phyloP scores from a whole-genome alignment of 768 basidiomycete species.

The Russula dissimulans region DNA sequence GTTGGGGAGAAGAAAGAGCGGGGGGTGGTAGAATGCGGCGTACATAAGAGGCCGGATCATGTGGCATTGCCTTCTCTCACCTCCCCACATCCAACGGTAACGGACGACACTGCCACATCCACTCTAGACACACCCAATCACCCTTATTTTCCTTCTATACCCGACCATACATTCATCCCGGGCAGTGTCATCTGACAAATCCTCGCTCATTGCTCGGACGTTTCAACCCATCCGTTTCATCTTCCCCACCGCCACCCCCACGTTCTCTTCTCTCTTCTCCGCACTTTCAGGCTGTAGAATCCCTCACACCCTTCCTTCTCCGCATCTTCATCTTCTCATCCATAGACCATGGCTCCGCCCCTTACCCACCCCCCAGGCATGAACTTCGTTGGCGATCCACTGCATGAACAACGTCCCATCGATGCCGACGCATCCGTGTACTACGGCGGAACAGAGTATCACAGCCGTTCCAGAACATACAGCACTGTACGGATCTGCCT shows the following conservation, averaged over 20 bases:
- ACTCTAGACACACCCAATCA: no score
- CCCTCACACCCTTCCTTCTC: not conserved
- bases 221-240: not conserved
- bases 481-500: slow-evolving; percentile 54
- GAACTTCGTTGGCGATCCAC: slow-evolving; percentile 55
- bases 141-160: not conserved
- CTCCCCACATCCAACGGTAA: no score
- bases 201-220: slow-evolving; percentile 1
- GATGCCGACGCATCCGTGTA: slow-evolving; percentile 70
- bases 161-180: not conserved
- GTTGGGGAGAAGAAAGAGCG: no score
- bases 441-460: slow-evolving; percentile 73
- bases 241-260: not conserved
- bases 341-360: slow-evolving; percentile 48
- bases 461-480: slow-evolving; percentile 79
- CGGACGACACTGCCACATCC: no score
- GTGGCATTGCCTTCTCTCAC: no score
- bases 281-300: not conserved
- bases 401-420: slow-evolving; percentile 31
- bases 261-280: not conserved
- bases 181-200: slow-evolving; percentile 1
- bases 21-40: no score
- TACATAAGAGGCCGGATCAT: no score
- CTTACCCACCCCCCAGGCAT: slow-evolving; percentile 56
- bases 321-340: not conserved